Percentiles rank a stretch among this genome's conserved stretches.
Conservation (phyloP, 2,329 filamentous ascomycete species). For the Akanthomyces dipterigenus region DNA sequence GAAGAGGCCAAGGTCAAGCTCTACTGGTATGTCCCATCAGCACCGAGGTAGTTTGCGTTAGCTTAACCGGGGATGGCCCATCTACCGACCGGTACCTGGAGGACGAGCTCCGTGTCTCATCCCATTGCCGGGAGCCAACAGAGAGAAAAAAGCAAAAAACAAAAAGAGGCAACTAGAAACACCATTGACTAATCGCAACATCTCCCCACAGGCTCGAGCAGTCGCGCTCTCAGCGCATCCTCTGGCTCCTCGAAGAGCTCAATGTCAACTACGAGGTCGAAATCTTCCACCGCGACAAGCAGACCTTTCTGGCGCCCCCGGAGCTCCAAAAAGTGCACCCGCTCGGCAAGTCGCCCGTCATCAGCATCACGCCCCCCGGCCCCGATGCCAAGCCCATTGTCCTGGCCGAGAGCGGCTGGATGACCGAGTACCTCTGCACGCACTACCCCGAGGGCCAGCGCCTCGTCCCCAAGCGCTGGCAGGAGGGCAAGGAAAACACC, state of each 20-base stretch:
- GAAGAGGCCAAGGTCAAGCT: constrained; percentile 51
- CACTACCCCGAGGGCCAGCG: constrained; percentile 41
- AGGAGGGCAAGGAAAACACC: constrained; percentile 49
- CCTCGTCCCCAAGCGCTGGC: constrained; percentile 48
- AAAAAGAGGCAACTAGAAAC: background rate
- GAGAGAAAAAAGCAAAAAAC: background rate
- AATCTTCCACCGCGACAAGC: constrained; percentile 61
- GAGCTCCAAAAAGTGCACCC: constrained; percentile 75
- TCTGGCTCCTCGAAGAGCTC: constrained; percentile 83
- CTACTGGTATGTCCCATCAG: constrained; percentile 46
- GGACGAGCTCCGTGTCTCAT: background rate
- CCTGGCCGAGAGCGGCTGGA: constrained; percentile 74
- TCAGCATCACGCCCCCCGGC: constrained; percentile 52
- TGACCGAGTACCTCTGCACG: constrained; percentile 76
- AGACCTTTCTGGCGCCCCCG: constrained; percentile 62
- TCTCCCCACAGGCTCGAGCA: constrained; percentile 64
- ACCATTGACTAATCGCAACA: background rate
- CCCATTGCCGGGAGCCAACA: background rate
- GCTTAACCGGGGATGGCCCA: background rate
- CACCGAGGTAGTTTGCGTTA: background rate
- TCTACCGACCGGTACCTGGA: background rate
- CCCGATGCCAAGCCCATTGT: constrained; percentile 42
- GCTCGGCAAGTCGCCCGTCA: constrained; percentile 77
- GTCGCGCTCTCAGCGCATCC: constrained; percentile 73
- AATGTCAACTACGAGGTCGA: constrained; percentile 73